These are phyloP conservation scores for Kitagawia praeruptora DNA, from an alignment of 129 eudicot genomes.

Conservation along the genomic window DNA sequence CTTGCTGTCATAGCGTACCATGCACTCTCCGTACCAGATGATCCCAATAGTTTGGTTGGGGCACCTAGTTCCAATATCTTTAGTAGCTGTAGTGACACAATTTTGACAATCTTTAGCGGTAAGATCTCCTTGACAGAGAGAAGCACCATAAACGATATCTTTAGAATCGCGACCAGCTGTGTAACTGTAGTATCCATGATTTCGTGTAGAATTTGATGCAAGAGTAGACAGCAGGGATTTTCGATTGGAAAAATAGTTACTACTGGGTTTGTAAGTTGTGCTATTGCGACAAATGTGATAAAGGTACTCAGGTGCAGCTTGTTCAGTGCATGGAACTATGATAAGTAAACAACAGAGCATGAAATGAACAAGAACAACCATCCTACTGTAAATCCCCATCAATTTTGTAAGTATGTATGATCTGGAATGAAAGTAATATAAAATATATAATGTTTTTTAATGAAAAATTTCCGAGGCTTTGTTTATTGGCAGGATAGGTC, in stretches of 20 bases:
- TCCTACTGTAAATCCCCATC: not conserved
- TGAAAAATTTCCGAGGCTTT: no score
- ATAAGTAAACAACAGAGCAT: not conserved
- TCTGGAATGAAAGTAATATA: no score
- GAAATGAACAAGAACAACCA: not conserved
- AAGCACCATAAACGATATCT: slow-evolving; percentile 21
- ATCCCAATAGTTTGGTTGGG: not conserved
- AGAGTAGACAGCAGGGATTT: not conserved
- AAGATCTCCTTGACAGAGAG: slow-evolving; percentile 42
- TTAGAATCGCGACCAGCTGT: not conserved
- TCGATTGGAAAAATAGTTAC: not conserved
- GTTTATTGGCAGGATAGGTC: no score
- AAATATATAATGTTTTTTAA: not conserved
- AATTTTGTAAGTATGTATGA: not conserved
- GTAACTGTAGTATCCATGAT: not conserved
- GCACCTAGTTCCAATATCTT: not conserved
- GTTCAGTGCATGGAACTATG: not conserved
- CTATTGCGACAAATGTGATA: not conserved
- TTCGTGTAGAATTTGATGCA: slow-evolving; percentile 5
- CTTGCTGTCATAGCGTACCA: slow-evolving; percentile 19
- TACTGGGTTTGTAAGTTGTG: not conserved
- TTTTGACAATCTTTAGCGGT: slow-evolving; percentile 8
- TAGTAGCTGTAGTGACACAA: slow-evolving; percentile 14
- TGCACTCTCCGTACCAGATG: slow-evolving; percentile 23
- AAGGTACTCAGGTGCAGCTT: not conserved